A percentile compares a stretch with the other conserved stretches of the same genome.
Conservation (phyloP, 1,284 basidiomycete genomes). For the Tremellales sp. region DNA sequence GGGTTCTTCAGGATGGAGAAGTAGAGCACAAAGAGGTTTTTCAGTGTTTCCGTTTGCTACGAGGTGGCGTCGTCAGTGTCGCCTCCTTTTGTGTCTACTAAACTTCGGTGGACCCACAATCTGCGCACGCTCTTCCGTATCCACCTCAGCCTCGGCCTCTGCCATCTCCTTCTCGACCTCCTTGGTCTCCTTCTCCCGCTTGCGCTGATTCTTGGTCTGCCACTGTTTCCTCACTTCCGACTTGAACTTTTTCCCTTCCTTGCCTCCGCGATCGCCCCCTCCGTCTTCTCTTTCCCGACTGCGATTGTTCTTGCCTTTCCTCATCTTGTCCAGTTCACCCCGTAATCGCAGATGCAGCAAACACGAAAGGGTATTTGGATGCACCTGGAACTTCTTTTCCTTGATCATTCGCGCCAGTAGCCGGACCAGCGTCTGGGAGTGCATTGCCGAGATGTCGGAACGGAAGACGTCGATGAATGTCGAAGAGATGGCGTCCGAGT, state of each 20-base stretch:
- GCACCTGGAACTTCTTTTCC: conserved; percentile 83
- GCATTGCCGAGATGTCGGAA: conserved; percentile 68
- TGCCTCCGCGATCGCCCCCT: conserved; percentile 60
- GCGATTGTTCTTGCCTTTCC: conserved; percentile 58
- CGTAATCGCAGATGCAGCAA: conserved; percentile 82
- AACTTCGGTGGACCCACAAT: conserved; percentile 57
- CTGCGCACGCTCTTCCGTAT: conserved; percentile 80
- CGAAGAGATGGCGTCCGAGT: conserved; percentile 74
- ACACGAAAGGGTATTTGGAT: conserved; percentile 82
- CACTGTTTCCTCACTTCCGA: conserved; percentile 60
- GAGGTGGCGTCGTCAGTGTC: background rate
- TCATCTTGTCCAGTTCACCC: conserved; percentile 65
- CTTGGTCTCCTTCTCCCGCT: conserved; percentile 72
- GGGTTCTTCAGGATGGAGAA: conserved; percentile 93
- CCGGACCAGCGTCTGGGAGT: conserved; percentile 85
- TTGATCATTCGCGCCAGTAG: conserved; percentile 95
- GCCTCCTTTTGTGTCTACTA: conserved; percentile 6
- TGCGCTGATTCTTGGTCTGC: conserved; percentile 84
- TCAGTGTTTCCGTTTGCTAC: conserved; percentile 96
- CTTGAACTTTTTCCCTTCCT: conserved; percentile 54
- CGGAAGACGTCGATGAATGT: conserved; percentile 77
- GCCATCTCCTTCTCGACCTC: conserved; percentile 84
- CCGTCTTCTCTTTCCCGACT: conserved; percentile 49
- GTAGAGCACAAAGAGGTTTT: conserved; percentile 95
- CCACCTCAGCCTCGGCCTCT: conserved; percentile 91